Conservation (phyloP, 305 asterid genomes). For the Andrographis paniculata region DNA sequence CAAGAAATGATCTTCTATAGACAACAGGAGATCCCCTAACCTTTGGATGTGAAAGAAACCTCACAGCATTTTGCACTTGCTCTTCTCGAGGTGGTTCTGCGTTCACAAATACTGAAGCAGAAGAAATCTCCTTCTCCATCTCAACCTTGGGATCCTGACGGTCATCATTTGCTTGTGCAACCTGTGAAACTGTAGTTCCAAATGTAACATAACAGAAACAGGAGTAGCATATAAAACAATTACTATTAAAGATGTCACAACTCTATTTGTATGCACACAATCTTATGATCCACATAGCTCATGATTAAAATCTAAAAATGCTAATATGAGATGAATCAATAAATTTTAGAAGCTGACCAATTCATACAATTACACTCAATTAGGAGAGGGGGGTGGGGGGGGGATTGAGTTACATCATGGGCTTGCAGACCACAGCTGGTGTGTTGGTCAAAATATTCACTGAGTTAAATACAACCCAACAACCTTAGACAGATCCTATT, state of each 20-base stretch:
- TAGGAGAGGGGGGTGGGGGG: not conserved
- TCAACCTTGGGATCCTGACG: constrained; percentile 33
- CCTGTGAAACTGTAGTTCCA: constrained; percentile 39
- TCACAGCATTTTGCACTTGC: constrained; percentile 88
- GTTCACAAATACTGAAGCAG: constrained; percentile 79
- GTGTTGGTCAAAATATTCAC: no score
- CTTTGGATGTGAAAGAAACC: constrained; percentile 96
- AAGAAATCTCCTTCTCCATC: constrained; percentile 47
- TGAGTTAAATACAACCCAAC: no score
- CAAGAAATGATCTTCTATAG: constrained; percentile 94
- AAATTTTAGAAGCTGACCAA: constrained; percentile 3
- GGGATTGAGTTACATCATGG: constrained; percentile 7
- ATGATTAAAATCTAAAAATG: constrained; percentile 7
- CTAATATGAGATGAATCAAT: not conserved
- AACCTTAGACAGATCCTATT: no score
- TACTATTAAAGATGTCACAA: not conserved
- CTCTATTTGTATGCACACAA: constrained; percentile 2
- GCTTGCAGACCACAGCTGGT: no score
- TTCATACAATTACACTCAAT: not conserved
- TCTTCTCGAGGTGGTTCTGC: constrained; percentile 94
- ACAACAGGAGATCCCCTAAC: constrained; percentile 93
- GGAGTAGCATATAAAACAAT: constrained; percentile 6
- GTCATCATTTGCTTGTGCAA: constrained; percentile 29
- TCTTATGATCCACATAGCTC: constrained; percentile 11
- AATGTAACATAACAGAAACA: constrained; percentile 15